These are phyloP conservation scores for Starmera caribaea DNA, from an alignment of 805 yeast genomes.

Conservation along the genomic window DNA sequence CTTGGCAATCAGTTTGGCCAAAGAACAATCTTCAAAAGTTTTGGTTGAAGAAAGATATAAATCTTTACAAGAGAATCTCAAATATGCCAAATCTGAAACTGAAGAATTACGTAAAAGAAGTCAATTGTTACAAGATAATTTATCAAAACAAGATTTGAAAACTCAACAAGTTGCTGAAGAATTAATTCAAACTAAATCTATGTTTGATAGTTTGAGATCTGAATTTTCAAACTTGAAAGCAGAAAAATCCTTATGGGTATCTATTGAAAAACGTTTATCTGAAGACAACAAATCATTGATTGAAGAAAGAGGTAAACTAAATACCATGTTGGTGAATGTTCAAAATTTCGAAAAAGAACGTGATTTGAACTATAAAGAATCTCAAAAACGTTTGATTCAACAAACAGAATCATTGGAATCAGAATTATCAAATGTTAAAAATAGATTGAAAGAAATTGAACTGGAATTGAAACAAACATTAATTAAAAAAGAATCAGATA, in stretches of 20 bases:
- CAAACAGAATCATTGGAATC: constrained; percentile 41
- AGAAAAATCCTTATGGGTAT: constrained; percentile 42
- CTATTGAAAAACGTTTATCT: constrained; percentile 39
- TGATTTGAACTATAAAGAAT: constrained; percentile 38
- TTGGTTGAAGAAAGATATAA: constrained; percentile 43
- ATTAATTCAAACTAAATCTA: constrained; percentile 40
- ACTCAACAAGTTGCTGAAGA: constrained; percentile 43
- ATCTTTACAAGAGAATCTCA: constrained; percentile 29
- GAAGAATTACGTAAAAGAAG: constrained; percentile 31
- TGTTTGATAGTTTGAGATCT: constrained; percentile 32
- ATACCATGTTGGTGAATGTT: constrained; percentile 45
- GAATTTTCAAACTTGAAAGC: constrained; percentile 39
- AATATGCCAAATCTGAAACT: constrained; percentile 34
- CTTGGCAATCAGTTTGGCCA: constrained; percentile 39
- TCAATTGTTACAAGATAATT: constrained; percentile 29
- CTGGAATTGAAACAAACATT: constrained; percentile 43
- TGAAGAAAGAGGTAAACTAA: constrained; percentile 51
- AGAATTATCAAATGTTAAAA: constrained; percentile 34
- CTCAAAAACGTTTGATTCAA: constrained; percentile 37
- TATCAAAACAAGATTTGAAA: constrained; percentile 37
- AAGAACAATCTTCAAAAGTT: constrained; percentile 42
- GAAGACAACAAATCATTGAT: constrained; percentile 42
- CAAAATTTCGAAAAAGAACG: constrained; percentile 57
- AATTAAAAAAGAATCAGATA: constrained; percentile 47
- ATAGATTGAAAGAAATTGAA: constrained; percentile 34